phyloP scores from a whole-genome alignment of 202 grass and related monocot species.

The Cymbopogon flexuosus region DNA sequence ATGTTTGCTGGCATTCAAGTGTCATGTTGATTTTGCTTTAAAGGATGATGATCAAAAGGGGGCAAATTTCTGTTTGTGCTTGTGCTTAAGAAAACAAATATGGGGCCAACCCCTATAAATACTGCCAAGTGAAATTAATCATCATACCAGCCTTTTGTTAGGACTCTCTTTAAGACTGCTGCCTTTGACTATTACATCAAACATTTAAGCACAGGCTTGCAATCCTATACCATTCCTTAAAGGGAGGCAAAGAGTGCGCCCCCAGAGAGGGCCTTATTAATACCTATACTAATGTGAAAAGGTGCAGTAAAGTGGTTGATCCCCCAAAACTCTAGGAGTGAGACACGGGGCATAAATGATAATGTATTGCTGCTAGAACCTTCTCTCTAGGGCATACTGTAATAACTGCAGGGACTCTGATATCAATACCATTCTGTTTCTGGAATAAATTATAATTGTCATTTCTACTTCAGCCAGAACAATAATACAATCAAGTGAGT shows the following conservation, averaged over 20 bases:
- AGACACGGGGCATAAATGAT: conserved; percentile 33
- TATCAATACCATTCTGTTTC: conserved; percentile 40
- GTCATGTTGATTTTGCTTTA: conserved; percentile 52
- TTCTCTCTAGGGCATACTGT: conserved; percentile 55
- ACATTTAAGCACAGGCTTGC: conserved; percentile 45
- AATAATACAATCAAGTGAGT: conserved; percentile 42
- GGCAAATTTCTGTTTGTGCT: conserved; percentile 24
- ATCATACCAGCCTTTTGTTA: conserved; percentile 41
- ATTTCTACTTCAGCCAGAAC: conserved; percentile 40
- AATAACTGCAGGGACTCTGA: conserved; percentile 57
- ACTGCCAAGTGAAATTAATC: conserved; percentile 46
- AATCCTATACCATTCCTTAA: conserved; percentile 51
- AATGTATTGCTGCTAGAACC: conserved; percentile 38
- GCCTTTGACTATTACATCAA: conserved; percentile 46
- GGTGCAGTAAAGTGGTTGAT: conserved; percentile 50
- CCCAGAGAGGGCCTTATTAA: conserved; percentile 46
- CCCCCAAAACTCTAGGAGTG: conserved; percentile 42
- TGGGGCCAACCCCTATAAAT: conserved; percentile 49
- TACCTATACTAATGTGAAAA: conserved; percentile 52
- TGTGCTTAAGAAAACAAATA: conserved; percentile 36
- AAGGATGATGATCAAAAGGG: conserved; percentile 34
- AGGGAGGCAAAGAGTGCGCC: conserved; percentile 24
- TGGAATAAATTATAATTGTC: conserved; percentile 28
- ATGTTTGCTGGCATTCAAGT: conserved; percentile 52
- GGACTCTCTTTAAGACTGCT: conserved; percentile 48